These are phyloP conservation scores for Talaromyces liani DNA, from an alignment of 495 filamentous ascomycete species.

Conservation along the genomic window DNA sequence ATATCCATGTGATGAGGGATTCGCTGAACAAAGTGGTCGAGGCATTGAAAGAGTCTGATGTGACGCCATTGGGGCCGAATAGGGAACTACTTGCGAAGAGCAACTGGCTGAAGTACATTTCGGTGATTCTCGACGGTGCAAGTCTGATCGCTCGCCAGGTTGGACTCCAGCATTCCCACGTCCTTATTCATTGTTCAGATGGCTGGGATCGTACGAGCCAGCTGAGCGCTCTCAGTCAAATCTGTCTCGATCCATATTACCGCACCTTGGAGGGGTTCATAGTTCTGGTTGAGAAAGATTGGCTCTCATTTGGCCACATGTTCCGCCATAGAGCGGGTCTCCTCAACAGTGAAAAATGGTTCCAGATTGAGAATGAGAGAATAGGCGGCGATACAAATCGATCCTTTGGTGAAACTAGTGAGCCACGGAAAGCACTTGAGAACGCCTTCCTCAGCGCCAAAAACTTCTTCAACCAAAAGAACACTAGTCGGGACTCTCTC, in stretches of 20 bases:
- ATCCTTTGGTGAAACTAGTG: conserved; percentile 41
- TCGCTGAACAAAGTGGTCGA: conserved; percentile 85
- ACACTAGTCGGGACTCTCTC: conserved; percentile 57
- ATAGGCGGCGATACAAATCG: conserved; percentile 40
- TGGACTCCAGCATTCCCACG: conserved; percentile 86
- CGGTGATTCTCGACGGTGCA: conserved; percentile 74
- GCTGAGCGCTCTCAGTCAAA: conserved; percentile 84
- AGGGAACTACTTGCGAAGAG: conserved; percentile 75
- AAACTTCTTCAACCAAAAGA: conserved; percentile 79
- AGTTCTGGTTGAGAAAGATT: conserved; percentile 93
- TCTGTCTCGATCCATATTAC: conserved; percentile 94
- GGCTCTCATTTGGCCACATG: conserved; percentile 96
- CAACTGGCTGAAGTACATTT: conserved; percentile 88
- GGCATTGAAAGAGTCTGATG: conserved; percentile 85
- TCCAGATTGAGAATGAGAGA: conserved; percentile 67
- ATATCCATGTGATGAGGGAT: conserved; percentile 97
- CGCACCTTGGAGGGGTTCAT: conserved; percentile 95
- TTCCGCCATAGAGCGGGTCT: conserved; percentile 85
- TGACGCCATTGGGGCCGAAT: conserved; percentile 77
- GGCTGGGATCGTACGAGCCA: conserved; percentile 98
- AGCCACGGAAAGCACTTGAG: conserved; percentile 71
- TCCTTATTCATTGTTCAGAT: conserved; percentile 95
- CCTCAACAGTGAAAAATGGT: conserved; percentile 91
- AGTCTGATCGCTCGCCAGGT: conserved; percentile 80
- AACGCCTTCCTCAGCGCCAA: conserved; percentile 82